Percentiles rank a stretch among this genome's conserved stretches.
Evolutionary conservation across 352 stramenopile species (phyloP).

Genomic region (Phytophthora tubulina): DNA sequence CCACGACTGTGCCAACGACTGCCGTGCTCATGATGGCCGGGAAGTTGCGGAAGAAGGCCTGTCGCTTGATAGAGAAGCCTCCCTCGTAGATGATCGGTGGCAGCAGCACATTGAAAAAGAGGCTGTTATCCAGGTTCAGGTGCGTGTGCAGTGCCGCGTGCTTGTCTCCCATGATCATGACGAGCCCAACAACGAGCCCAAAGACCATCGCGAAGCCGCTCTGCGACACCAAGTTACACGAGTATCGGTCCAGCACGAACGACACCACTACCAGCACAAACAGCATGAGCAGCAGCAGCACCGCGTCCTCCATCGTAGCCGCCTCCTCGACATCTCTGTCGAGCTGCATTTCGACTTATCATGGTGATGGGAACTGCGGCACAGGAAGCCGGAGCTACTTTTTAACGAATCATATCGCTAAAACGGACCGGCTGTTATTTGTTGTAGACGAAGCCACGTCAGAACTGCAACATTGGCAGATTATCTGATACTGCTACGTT

Average conservation of each 20-base stretch:
- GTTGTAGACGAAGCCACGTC: constrained; percentile 31
- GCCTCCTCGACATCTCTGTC: constrained; percentile 29
- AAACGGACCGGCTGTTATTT: constrained; percentile 31
- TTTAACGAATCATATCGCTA: constrained; percentile 38
- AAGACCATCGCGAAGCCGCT: constrained; percentile 86
- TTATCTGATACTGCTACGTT: not conserved
- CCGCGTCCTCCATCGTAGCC: constrained; percentile 75
- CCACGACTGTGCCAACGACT: constrained; percentile 80
- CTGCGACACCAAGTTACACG: constrained; percentile 86
- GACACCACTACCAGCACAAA: constrained; percentile 87
- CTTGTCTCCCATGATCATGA: constrained; percentile 74
- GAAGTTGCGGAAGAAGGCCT: constrained; percentile 90
- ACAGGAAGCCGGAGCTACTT: constrained; percentile 16
- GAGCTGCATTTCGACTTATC: constrained; percentile 41
- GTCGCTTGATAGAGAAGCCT: constrained; percentile 88
- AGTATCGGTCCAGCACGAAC: constrained; percentile 87
- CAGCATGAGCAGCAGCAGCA: constrained; percentile 86
- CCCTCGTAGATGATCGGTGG: constrained; percentile 91
- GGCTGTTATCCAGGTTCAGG: constrained; percentile 86
- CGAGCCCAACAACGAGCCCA: constrained; percentile 70
- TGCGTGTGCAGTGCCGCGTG: constrained; percentile 71
- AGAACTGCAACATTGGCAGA: not conserved
- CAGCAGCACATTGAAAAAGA: constrained; percentile 89
- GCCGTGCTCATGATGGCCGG: constrained; percentile 88
- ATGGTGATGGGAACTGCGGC: constrained; percentile 20